Conservation (phyloP, 2,329 filamentous ascomycete species). For the Fusarium nygamai region DNA sequence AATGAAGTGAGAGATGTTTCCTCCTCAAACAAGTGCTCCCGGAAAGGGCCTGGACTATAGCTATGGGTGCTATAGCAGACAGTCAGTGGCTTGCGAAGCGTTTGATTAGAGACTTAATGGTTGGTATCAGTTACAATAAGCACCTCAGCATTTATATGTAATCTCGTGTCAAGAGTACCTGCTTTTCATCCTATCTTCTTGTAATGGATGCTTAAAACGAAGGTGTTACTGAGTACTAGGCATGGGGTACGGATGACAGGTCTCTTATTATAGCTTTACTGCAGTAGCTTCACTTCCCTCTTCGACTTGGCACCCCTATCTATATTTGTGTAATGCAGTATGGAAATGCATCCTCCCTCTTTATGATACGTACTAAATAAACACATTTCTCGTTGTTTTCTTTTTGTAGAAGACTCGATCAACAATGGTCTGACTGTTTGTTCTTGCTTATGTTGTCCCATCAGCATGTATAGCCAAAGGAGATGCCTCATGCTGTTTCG, state of each 20-base stretch:
- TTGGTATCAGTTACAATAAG: background rate
- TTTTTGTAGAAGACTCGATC: background rate
- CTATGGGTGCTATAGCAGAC: constrained; percentile 10
- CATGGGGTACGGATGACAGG: constrained; percentile 17
- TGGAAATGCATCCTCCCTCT: no score
- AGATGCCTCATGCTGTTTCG: background rate
- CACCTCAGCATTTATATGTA: background rate
- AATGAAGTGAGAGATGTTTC: constrained; percentile 12
- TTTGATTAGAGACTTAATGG: constrained; percentile 1
- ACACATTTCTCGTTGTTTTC: background rate
- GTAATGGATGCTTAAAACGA: constrained; percentile 3
- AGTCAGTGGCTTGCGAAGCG: background rate
- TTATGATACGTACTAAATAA: background rate
- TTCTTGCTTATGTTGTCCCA: background rate
- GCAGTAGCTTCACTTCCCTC: background rate
- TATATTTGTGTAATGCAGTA: background rate
- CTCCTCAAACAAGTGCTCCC: constrained; percentile 8
- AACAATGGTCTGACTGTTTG: background rate
- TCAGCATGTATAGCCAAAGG: background rate
- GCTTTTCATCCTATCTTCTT: background rate
- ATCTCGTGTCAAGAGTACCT: background rate
- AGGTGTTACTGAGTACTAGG: background rate
- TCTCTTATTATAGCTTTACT: constrained; percentile 6
- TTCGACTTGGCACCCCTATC: background rate
- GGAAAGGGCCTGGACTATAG: background rate